Conservation (phyloP, 2,329 filamentous ascomycete genomes). For the Diaporthe eres region DNA sequence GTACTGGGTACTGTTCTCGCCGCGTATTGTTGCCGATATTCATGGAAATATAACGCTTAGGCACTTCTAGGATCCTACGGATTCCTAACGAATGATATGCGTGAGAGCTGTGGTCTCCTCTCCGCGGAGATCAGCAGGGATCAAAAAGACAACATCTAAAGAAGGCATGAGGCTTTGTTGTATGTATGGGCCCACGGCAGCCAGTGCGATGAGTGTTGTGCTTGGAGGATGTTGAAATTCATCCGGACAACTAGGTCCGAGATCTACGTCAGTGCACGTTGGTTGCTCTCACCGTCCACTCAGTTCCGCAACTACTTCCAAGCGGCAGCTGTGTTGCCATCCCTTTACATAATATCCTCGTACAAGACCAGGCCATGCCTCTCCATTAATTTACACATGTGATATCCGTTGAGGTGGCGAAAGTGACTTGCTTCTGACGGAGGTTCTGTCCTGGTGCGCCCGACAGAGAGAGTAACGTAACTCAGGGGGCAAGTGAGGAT, state of each 20-base stretch:
- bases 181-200: not conserved
- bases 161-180: not conserved
- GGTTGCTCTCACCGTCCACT: not conserved
- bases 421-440: not conserved
- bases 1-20: too few species aligned
- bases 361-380: not conserved
- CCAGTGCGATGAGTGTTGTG: not conserved
- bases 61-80: not conserved
- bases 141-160: not conserved
- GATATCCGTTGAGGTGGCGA: not conserved
- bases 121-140: not conserved
- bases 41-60: too few species aligned
- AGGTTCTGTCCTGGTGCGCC: not conserved
- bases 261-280: not conserved
- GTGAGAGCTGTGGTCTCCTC: not conserved
- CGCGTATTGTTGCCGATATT: too few species aligned
- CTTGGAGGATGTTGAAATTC: not conserved
- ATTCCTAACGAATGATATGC: not conserved
- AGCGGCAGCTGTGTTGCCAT: constrained; percentile 5
- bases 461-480: not conserved
- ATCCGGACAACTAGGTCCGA: not conserved
- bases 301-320: not conserved
- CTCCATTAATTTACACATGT: not conserved
- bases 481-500: not conserved
- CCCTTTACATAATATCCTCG: not conserved